phyloP scores from a whole-genome alignment of 2,329 filamentous ascomycete genomes.

The Calycina marina region DNA sequence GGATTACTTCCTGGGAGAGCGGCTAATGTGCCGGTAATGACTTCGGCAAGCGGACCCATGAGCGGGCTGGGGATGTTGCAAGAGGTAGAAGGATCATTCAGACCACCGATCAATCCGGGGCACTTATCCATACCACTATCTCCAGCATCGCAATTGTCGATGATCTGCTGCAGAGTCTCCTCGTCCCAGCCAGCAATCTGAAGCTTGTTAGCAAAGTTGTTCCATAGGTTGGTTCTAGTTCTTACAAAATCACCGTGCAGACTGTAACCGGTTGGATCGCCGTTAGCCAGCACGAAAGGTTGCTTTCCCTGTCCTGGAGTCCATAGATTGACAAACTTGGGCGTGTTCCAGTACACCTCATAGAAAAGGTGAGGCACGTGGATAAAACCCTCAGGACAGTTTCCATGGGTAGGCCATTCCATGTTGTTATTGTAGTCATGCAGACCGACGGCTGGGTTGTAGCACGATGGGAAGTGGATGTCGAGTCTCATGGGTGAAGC shows the following conservation, averaged over 20 bases:
- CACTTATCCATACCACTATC: constrained; percentile 47
- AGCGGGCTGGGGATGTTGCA: constrained; percentile 38
- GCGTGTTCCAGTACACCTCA: constrained; percentile 74
- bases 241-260: constrained; percentile 62
- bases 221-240: background rate
- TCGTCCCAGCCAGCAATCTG: constrained; percentile 58
- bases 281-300: constrained; percentile 69
- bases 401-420: constrained; percentile 58
- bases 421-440: constrained; percentile 49
- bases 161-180: constrained; percentile 52
- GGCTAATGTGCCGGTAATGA: constrained; percentile 28
- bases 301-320: constrained; percentile 46
- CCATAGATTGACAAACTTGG: constrained; percentile 42
- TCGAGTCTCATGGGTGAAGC: constrained; percentile 60
- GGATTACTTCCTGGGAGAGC: constrained; percentile 41
- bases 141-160: constrained; percentile 55
- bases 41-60: constrained; percentile 29
- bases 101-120: constrained; percentile 37
- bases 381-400: constrained; percentile 57
- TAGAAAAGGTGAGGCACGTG: constrained; percentile 66
- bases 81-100: constrained; percentile 30
- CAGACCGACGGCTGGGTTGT: constrained; percentile 51
- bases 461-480: constrained; percentile 80
- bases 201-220: constrained; percentile 26
- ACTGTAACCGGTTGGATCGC: constrained; percentile 60